Evolutionary conservation across 371 early-diverging fungal species (phyloP).

Genomic region (Cokeromyces recurvatus): DNA sequence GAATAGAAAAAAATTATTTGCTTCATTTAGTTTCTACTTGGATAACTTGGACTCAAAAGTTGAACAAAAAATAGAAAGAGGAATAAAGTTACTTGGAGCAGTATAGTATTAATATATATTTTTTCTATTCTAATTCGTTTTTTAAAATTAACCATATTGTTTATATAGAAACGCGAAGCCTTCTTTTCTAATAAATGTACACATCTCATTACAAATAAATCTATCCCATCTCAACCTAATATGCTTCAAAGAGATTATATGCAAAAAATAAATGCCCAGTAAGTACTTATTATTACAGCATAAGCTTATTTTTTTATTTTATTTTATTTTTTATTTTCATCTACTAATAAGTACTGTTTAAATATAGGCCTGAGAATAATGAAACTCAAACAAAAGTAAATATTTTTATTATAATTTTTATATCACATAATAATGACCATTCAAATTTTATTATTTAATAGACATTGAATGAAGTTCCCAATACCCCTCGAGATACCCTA

Average conservation of each 20-base stretch:
- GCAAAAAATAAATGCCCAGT: background rate
- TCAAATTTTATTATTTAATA: no score
- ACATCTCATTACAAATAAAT: constrained; percentile 34
- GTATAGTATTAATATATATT: constrained; percentile 17
- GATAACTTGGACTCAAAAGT: constrained; percentile 27
- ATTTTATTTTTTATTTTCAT: background rate
- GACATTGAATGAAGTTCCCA: no score
- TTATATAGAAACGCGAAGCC: constrained; percentile 23
- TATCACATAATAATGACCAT: no score
- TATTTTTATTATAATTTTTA: background rate
- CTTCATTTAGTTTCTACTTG: constrained; percentile 25
- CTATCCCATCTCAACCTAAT: constrained; percentile 18
- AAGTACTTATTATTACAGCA: no score
- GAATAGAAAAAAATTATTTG: constrained; percentile 4
- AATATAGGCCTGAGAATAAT: background rate
- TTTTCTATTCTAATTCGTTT: background rate
- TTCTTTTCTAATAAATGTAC: constrained; percentile 47
- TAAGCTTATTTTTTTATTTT: no score
- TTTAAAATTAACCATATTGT: background rate
- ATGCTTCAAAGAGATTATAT: constrained; percentile 5
- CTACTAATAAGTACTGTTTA: background rate
- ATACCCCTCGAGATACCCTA: constrained; percentile 8
- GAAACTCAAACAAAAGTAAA: background rate
- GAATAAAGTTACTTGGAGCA: constrained; percentile 26
- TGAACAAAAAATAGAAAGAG: constrained; percentile 17